Conservation (phyloP, 129 eudicot genomes). For the Cynara cardunculus region DNA sequence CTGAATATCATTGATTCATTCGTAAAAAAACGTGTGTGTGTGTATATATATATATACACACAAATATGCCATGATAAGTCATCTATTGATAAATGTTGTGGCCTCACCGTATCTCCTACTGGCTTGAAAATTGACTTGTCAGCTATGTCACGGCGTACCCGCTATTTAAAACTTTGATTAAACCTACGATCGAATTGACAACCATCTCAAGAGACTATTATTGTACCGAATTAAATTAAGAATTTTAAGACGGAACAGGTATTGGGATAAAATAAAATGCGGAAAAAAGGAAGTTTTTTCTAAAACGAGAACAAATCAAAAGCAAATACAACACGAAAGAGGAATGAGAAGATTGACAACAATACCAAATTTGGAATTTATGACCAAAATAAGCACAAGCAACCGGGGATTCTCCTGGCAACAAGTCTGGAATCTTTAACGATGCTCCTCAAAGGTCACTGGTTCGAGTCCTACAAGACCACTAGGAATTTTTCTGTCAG, state of each 20-base stretch:
- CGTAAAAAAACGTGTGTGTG: too few relatives aligned
- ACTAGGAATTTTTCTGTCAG: too few relatives aligned
- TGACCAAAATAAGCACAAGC: constrained; percentile 19
- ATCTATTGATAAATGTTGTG: too few relatives aligned
- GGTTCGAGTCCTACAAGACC: too few relatives aligned
- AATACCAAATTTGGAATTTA: neutral
- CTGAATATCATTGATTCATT: neutral
- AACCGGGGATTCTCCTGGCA: too few relatives aligned
- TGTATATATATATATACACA: too few relatives aligned
- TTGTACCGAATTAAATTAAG: neutral
- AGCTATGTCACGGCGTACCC: neutral
- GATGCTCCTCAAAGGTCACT: too few relatives aligned
- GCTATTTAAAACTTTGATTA: neutral
- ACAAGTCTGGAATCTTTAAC: too few relatives aligned
- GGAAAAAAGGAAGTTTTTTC: neutral
- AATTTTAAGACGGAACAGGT: neutral
- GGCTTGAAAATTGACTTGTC: neutral
- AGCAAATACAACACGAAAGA: constrained; percentile 16
- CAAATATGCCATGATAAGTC: too few relatives aligned
- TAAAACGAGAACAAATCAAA: neutral
- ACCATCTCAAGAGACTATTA: neutral
- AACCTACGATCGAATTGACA: neutral
- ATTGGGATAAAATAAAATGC: neutral
- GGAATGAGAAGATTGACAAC: neutral
- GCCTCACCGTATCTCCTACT: too few relatives aligned